Base-by-base conservation (phyloP, 768 basidiomycete genomes). In the Podaxis pistillaris region DNA sequence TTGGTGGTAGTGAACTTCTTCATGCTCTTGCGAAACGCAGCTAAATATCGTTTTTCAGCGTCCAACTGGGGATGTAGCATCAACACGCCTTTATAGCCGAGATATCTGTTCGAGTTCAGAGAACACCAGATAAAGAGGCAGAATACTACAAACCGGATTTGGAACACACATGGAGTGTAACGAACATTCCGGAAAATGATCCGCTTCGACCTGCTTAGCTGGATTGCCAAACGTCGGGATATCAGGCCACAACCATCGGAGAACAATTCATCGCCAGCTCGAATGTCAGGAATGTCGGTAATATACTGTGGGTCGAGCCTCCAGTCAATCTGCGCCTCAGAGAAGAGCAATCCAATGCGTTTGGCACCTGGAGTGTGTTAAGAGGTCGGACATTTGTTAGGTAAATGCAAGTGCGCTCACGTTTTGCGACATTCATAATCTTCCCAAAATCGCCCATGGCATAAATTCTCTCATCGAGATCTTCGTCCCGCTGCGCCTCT, bases 171-270 rank as follows among this genome's bases (percentile, higher is more conserved):
- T 0, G 88, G 87, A 0, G 84, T 86, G 63, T 90, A 89, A 28
- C 85, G 76, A 2, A 69, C 71, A 6, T 80, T 80, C 63, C 84
- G 76, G 69, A 85, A 86, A 11, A 85, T 75, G 28, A 88, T 82
- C 2, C 77, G 71, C 69, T 87, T 88, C 5, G 72, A 72, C 64
- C 76, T 83, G 63, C 83, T 85, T 12, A 90, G 67, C 64, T 81
- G 78, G 0, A 81, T 67, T 1, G 85, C 83, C 60, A 87, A 78
- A 30, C 73, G 72, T 55, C 73, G 75, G 0, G 85, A 81, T 63
- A 89, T 88, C 7, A 89, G 77, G 0, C 88, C 88, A 68, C 88
- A 89, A 0, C 88, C 88, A 69, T 89, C 86, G 0, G 87, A 88
- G 70, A 89, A 88, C 0, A 80, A 67, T 60, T 86, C 85, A 50